Percentiles rank a stretch among this genome's conserved stretches.
These are phyloP conservation scores for Rosa hybrid DNA, from an alignment of 331 rosid genomes.

Conservation along the genomic window DNA sequence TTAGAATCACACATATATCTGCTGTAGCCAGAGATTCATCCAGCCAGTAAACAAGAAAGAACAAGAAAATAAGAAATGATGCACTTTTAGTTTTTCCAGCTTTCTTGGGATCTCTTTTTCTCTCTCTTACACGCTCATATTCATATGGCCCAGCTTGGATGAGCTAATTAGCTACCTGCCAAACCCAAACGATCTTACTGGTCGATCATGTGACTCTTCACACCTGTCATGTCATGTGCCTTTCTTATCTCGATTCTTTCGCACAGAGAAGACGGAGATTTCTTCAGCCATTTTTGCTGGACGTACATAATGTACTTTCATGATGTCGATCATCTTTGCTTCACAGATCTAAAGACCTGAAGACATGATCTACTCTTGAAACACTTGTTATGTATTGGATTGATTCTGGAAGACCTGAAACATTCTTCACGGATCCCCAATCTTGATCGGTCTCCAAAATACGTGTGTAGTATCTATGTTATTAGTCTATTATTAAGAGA, in stretches of 20 bases:
- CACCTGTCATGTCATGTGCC: not conserved
- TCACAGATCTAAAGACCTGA: not conserved
- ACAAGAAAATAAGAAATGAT: not conserved
- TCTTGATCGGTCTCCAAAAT: too few species aligned
- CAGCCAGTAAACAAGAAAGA: not conserved
- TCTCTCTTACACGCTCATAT: not conserved
- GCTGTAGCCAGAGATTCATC: not conserved
- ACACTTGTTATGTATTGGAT: not conserved
- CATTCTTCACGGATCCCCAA: not conserved
- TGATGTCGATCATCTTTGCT: not conserved
- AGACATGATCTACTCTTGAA: not conserved
- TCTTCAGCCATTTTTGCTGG: not conserved
- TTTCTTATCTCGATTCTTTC: not conserved
- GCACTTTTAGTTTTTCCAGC: constrained; percentile 31
- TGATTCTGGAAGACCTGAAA: not conserved
- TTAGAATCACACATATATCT: not conserved
- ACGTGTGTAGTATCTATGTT: too few species aligned
- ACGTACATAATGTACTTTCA: not conserved
- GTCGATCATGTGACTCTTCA: not conserved
- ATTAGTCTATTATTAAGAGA: too few species aligned
- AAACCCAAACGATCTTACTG: not conserved
- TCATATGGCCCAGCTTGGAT: constrained; percentile 19
- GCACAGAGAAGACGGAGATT: not conserved
- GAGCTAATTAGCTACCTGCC: not conserved
- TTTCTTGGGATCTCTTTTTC: constrained; percentile 28